Base-by-base conservation (phyloP, 208 protist species). In the Crithidia thermophila region DNA sequence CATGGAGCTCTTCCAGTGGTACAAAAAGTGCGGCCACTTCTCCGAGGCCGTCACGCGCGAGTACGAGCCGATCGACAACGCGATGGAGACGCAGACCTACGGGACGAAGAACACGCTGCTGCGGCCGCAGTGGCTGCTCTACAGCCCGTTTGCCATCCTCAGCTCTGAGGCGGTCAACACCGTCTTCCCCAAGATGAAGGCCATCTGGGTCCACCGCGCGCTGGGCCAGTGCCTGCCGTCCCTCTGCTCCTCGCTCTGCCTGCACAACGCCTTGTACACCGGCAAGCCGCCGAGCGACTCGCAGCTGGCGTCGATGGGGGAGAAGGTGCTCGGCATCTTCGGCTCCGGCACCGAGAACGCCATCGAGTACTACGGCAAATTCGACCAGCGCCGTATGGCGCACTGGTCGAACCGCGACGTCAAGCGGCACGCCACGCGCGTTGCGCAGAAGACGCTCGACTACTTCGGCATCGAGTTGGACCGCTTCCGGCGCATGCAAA, bases 391-490 rank as follows among this genome's bases (percentile, higher is more conserved):
- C 20, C 77, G 85, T 45, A 93, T 94, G 87, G 87, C 82, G 37
- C 91, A 97, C 67, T 97, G 91, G 89, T 93, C 85, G 7, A 97
- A 94, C 73, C 81, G 87, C 36, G 91, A 97, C 75, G 83, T 94
- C 30, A 93, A 94, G 72, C 82, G 91, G 0, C 82, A 93, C 62
- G 77, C 85, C 33, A 76, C 81, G 14, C 79, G 91, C n/a, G 49
- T 97, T 52, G 87, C 82, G 9, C 73, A 69, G 16, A 97, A 97
- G 79, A 97, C 91, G 18, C 74, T 97, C 9, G 66, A 87, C n/a
- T 87, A 87, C 75, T 97, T 91, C 63, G 79, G 77, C 64, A 90
- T 94, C 49, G 83, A 94, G 20, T 53, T 94, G n/a, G 91, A 97
- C 72, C 72, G 87, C 66, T 94, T 88, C 67, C 82, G 91, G 30